Evolutionary conservation across 1,284 basidiomycete genomes (phyloP).

Genomic region (Cutaneotrichosporon sp.): DNA sequence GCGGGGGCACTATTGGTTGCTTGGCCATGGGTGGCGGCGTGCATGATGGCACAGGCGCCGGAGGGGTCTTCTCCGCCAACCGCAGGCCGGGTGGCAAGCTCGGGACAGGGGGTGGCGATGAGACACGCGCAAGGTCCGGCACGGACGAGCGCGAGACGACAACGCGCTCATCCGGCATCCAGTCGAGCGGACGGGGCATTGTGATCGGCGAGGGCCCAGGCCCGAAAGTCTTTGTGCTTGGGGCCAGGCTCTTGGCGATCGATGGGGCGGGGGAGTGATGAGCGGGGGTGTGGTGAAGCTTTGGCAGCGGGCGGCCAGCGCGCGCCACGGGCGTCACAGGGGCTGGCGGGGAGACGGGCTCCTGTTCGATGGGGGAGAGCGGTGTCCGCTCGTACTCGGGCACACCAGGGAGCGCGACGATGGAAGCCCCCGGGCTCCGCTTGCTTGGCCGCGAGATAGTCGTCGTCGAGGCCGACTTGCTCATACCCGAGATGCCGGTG

Average conservation of each 20-base stretch:
- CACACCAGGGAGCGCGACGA: background rate
- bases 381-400: conserved; percentile 8
- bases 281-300: background rate
- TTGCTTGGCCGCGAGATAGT: background rate
- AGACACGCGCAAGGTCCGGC: conserved; percentile 11
- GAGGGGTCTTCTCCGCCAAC: background rate
- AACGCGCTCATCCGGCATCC: conserved; percentile 18
- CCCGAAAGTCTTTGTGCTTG: conserved; percentile 5
- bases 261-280: conserved; percentile 1
- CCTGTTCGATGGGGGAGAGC: conserved; percentile 7
- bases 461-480: conserved; percentile 2
- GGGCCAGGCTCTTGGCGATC: conserved; percentile 3
- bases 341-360: conserved; percentile 1
- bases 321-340: background rate
- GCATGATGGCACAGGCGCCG: conserved; percentile 7
- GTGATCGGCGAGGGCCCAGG: background rate
- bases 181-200: conserved; percentile 7
- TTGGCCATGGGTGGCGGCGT: background rate
- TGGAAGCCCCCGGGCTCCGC: background rate
- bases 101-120: background rate
- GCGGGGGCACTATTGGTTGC: background rate
- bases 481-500: background rate
- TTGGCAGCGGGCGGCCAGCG: background rate
- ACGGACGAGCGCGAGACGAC: conserved; percentile 16
- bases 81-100: background rate